Evolutionary conservation across 192 early-diverging fungal species (phyloP).

Genomic region (Backusella tarrabulga): DNA sequence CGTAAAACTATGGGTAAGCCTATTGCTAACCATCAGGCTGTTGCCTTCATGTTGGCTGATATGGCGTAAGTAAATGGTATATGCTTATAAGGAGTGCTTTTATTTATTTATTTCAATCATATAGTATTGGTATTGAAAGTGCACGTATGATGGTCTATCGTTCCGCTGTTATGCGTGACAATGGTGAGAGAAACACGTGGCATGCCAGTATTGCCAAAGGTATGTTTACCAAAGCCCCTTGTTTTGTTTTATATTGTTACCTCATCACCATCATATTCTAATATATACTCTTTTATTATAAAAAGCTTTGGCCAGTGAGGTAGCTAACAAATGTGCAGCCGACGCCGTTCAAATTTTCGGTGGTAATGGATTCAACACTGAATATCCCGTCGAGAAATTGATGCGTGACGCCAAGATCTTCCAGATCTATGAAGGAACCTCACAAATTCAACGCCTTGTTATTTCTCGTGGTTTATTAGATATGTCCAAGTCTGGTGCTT

Average conservation of each 20-base stretch:
- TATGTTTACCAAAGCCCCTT: background rate
- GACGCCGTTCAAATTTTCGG: slow-evolving; percentile 98
- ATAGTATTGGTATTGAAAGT: slow-evolving; percentile 83
- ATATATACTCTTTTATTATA: background rate
- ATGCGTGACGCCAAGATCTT: slow-evolving; percentile 94
- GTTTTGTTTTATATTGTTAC: background rate
- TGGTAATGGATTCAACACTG: slow-evolving; percentile 78
- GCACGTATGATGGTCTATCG: slow-evolving; percentile 83
- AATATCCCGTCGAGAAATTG: slow-evolving; percentile 96
- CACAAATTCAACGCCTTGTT: slow-evolving; percentile 92
- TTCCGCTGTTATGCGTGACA: slow-evolving; percentile 82
- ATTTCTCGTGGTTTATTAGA: slow-evolving; percentile 84
- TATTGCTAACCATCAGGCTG: slow-evolving; percentile 88
- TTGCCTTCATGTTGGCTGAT: slow-evolving; percentile 94
- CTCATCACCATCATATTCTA: background rate
- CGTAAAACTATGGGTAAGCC: slow-evolving; percentile 95
- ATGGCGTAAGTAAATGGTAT: slow-evolving; percentile 61
- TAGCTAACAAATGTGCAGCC: slow-evolving; percentile 75
- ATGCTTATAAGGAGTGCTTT: background rate
- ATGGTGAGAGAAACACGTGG: slow-evolving; percentile 86
- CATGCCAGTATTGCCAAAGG: slow-evolving; percentile 94
- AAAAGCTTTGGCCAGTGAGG: slow-evolving; percentile 67
- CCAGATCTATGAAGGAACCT: slow-evolving; percentile 97
- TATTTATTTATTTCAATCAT: slow-evolving; percentile 3
- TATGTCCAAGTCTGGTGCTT: slow-evolving; percentile 35